These are phyloP conservation scores for Colletotrichum cuscutae DNA, from an alignment of 2,329 filamentous ascomycete genomes.

Conservation along the genomic window DNA sequence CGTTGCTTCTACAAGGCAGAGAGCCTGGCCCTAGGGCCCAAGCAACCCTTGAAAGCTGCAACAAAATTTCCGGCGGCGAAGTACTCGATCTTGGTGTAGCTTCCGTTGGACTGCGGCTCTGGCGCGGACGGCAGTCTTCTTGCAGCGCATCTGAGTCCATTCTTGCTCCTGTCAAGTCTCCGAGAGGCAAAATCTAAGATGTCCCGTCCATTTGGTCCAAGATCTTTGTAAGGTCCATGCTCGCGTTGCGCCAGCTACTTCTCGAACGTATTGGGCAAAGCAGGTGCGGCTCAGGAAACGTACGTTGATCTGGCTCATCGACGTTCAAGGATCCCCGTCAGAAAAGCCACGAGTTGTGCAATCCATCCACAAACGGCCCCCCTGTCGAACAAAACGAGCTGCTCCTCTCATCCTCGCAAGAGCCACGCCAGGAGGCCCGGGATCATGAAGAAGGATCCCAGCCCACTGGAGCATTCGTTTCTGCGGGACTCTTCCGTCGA, in stretches of 20 bases:
- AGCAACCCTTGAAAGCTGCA: slow-evolving; percentile 15
- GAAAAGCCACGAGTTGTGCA: slow-evolving; percentile 28
- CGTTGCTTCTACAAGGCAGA: not conserved
- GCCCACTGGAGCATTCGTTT: slow-evolving; percentile 4
- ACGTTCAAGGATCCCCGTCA: slow-evolving; percentile 5
- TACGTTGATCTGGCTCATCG: slow-evolving; percentile 15
- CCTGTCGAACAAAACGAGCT: slow-evolving; percentile 6
- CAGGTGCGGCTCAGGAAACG: slow-evolving; percentile 16
- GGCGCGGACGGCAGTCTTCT: not conserved
- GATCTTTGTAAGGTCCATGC: slow-evolving; percentile 7
- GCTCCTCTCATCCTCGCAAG: slow-evolving; percentile 16
- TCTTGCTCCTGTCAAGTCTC: slow-evolving; percentile 2
- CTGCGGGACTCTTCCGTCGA: slow-evolving; percentile 10
- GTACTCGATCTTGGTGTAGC: not conserved
- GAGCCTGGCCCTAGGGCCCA: slow-evolving; percentile 8
- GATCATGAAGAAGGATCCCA: not conserved
- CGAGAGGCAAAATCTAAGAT: not conserved
- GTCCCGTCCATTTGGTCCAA: not conserved
- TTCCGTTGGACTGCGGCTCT: slow-evolving; percentile 21
- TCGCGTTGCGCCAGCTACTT: not conserved
- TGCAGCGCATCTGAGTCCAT: not conserved
- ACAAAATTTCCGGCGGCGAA: not conserved
- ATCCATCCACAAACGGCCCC: slow-evolving; percentile 22
- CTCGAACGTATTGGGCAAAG: not conserved
- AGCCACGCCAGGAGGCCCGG: slow-evolving; percentile 4